Evolutionary conservation across 176 grass and related monocot genomes (phyloP), one percentile per base, ranked within the genome.

Genomic region (Cenchrus fungigraminus): DNA sequence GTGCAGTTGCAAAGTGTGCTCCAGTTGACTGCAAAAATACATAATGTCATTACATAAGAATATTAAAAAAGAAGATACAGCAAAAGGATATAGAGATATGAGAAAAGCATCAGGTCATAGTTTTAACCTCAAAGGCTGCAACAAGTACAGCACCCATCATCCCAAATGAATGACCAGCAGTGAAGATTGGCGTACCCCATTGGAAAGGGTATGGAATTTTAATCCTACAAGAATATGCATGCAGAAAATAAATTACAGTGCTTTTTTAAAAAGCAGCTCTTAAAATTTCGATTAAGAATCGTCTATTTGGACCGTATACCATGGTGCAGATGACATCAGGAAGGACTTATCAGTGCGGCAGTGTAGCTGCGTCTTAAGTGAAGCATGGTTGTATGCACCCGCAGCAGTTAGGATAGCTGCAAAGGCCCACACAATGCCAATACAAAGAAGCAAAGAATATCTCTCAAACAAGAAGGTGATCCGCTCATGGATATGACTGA

Each of bases 121-220:
- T 79, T n/a, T 45, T 76, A 78, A 99, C 97, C 97, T 99, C 94
- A 80, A 96, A 86, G 68, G 90, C 91, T 76, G 90, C 86, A 92
- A 99, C 97, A 91, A 99, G 92, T 76, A 99, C 97, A 86, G 97
- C 97, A 77, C 94, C 97, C 89, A 99, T 99, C 97, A 99, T 97
- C 74, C 97, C 97, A 86, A 99, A 99, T 82, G 92, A 94, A 76
- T 99, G 94, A 61, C 94, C 90, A 57, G 97, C 97, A 13, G 88
- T 89, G 82, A 99, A 99, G 71, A 99, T 99, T 52, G 97, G 97
- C 1, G 82, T 69, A 32, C 97, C 97, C 97, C 97, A 99, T 73
- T 99, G 94, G 82, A 99, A 97, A 15, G 97, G 97, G 68, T 92
- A 97, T 28, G 94, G 94, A 77, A 96, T 83, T 87, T 84, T 99